phyloP scores from a whole-genome alignment of 108 stramenopile genomes.

The Cyclotella baltica region DNA sequence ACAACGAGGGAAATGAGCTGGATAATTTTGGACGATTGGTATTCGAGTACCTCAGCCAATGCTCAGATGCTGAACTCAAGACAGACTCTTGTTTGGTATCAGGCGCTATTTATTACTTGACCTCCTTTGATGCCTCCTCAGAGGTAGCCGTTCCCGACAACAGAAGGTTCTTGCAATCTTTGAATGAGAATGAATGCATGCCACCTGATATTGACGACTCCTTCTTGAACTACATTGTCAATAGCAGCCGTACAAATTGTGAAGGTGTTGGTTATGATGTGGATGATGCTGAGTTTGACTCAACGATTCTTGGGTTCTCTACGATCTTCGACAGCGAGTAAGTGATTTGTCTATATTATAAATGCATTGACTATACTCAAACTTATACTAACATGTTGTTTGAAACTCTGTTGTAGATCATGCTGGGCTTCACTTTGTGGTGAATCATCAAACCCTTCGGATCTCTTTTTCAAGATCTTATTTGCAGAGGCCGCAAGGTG shows the following conservation, averaged over 20 bases:
- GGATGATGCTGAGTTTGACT: slow-evolving; percentile 28
- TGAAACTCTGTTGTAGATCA: not conserved
- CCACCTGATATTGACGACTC: slow-evolving; percentile 26
- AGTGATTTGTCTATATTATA: not conserved
- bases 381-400: not conserved
- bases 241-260: slow-evolving; percentile 18
- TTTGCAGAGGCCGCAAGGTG: slow-evolving; percentile 40
- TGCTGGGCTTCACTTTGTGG: slow-evolving; percentile 49
- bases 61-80: slow-evolving; percentile 31
- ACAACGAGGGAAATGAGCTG: not conserved
- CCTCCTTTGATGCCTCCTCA: not conserved
- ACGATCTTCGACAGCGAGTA: slow-evolving; percentile 24
- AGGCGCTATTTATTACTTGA: slow-evolving; percentile 23
- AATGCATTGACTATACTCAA: not conserved
- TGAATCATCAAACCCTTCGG: slow-evolving; percentile 12
- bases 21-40: slow-evolving; percentile 10
- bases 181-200: slow-evolving; percentile 20
- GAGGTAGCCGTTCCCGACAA: not conserved
- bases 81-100: slow-evolving; percentile 33
- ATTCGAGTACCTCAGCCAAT: slow-evolving; percentile 19
- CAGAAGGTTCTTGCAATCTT: slow-evolving; percentile 11
- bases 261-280: slow-evolving; percentile 10
- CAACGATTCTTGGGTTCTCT: slow-evolving; percentile 16
- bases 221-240: slow-evolving; percentile 26
- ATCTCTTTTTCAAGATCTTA: slow-evolving; percentile 28